Evolutionary conservation across 441 rosid genomes (phyloP), one percentile per base, ranked within the genome.

Genomic region (Dalechampia spathulata): DNA sequence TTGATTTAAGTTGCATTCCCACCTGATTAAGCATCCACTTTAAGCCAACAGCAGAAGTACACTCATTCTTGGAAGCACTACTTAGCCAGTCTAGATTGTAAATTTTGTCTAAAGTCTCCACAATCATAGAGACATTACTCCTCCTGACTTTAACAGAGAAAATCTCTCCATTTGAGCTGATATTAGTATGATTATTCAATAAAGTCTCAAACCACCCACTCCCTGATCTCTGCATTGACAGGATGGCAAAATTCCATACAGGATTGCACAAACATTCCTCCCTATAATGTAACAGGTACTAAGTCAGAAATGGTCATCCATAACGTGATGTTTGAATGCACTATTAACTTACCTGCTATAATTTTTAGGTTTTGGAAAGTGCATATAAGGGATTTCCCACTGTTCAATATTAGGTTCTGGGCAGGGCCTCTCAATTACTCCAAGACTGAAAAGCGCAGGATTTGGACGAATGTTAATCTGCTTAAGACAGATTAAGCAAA

Each of bases 21-120:
- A 90, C 96, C 90, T 93, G 95, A 81, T 90, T 90, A 69, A 93
- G 97, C 99, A 90, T 93, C 99, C 99, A 93, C 77, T 93, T 93
- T 55, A 93, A 73, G 47, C 99, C 99, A 73, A 87, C 97, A 0
- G 97, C 97, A 61, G 90, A 83, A 9, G 95, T 85, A 60, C 95
- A 93, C 76, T 93, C 97, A 21, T 90, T 87, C 83, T 83, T 93
- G 21, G 97, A 85, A 53, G 99, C 96, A 71, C 99, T 90, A 66
- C 85, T 87, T 41, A 82, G 60, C 99, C 95, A 87, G 65, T 93
- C 99, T 28, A 93, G 74, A 64, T 82, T 82, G 70, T 87, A 93
- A 8, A 90, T 70, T 64, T 76, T 71, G 51, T 93, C 99, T 75
- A 93, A 71, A 4, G 90, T 90, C 81, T 87, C 90, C 0, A 78